These are phyloP conservation scores for Calonectria hongkongensis DNA, from an alignment of 2,329 filamentous ascomycete species.

Conservation along the genomic window DNA sequence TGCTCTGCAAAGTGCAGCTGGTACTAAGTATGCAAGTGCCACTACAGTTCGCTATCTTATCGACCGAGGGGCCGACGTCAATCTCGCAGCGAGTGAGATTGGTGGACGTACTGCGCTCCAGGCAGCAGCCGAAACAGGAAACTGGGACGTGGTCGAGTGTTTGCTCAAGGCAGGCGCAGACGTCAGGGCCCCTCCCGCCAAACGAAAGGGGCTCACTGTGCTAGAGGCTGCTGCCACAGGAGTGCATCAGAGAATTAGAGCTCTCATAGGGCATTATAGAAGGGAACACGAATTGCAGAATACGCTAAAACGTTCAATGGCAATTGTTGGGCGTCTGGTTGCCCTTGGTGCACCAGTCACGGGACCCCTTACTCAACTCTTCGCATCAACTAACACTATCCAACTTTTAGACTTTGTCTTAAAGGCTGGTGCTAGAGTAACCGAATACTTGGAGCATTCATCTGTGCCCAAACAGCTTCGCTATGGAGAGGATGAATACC, in stretches of 20 bases:
- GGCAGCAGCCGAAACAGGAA: background rate
- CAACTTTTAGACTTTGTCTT: background rate
- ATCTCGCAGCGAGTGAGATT: background rate
- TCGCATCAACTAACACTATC: too few species aligned
- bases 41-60: background rate
- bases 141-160: background rate
- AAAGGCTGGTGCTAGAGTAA: background rate
- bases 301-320: too few species aligned
- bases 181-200: background rate
- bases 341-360: background rate
- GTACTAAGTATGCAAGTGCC: background rate
- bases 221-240: background rate
- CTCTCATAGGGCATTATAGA: too few species aligned
- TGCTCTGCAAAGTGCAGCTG: background rate
- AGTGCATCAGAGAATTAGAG: too few species aligned
- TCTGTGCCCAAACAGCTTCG: background rate
- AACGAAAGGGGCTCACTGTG: background rate
- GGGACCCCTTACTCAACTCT: too few species aligned
- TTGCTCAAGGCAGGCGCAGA: conserved; percentile 28
- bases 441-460: background rate
- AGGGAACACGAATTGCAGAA: too few species aligned
- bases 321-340: background rate
- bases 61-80: background rate
- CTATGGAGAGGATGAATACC: too few species aligned
- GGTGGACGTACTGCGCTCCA: background rate